Base-by-base conservation (phyloP, 2,329 filamentous ascomycete genomes). In the Calonectria pteridis region DNA sequence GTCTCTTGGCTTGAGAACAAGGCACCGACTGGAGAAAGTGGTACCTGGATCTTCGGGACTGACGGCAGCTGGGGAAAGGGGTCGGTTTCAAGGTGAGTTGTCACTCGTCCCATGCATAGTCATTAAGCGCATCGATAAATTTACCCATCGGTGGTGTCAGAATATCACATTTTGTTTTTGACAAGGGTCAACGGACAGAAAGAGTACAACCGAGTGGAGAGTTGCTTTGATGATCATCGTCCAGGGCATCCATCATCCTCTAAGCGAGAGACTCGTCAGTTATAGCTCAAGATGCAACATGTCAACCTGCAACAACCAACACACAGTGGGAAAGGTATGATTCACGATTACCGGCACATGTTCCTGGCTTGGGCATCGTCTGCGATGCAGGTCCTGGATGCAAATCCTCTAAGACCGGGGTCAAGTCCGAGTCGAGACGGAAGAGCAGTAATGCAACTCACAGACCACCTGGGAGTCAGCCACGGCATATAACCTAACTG, bases 341-440 rank as follows among this genome's bases (percentile, higher is more conserved):
- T 33, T 37, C 14, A n/a, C n/a, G n/a, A 33, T 33, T 33, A 33
- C 20, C 28, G 23, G 29, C 28, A 28, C 33, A 10, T 26, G 20
- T 43, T 64, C 18, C 55, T 40, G 33, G n/a, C 33, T 53, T 71
- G 69, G 55, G 31, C 71, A 77, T 75, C 69, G 75, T 74, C 58
- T 63, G 55, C 70, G 69, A 80, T 71, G 77, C 78, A 79, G 77
- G 78, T 80, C 74, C 71, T 76, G 67, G 72, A 59, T 64, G 72
- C 64, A 65, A 78, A 80, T 75, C 76, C 69, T 75, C 71, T 71
- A 76, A 67, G 10, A 49, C 46, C 20, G 9, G 16, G 43, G 29
- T 50, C 51, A 50, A 26, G 23, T 31, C 33, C 13, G 43, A 31
- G 28, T 23, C 31, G 31, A 63, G 33, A 31, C 28, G 31, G 67